Conservation (phyloP, 1,139 yeast species). For the Debaryomyces coudertii region DNA sequence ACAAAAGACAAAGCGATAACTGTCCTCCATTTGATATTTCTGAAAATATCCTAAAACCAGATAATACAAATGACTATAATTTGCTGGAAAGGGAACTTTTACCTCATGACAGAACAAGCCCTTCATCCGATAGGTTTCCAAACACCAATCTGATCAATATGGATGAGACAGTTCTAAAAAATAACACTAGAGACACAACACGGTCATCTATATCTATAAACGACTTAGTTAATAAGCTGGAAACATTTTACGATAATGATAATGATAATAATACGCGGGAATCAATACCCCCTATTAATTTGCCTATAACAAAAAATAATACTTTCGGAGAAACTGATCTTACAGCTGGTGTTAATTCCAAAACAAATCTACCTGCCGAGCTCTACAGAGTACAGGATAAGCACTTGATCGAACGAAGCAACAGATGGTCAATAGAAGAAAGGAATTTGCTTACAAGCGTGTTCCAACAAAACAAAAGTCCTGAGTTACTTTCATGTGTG, state of each 20-base stretch:
- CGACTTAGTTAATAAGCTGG: conserved; percentile 37
- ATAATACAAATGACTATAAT: background rate
- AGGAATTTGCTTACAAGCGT: background rate
- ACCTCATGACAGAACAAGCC: background rate
- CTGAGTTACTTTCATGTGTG: background rate
- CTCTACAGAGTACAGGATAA: conserved; percentile 33
- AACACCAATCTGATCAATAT: conserved; percentile 9
- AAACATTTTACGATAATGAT: conserved; percentile 17
- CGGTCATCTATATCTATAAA: conserved; percentile 37
- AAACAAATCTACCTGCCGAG: conserved; percentile 32
- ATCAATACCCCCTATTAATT: conserved; percentile 10
- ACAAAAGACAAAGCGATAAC: conserved; percentile 5
- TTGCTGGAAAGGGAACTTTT: conserved; percentile 9
- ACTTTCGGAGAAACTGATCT: conserved; percentile 16
- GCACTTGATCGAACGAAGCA: background rate
- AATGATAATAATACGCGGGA: background rate
- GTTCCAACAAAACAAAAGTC: background rate
- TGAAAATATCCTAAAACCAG: conserved; percentile 4
- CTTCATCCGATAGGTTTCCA: background rate
- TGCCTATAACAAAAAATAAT: background rate
- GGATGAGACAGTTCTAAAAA: conserved; percentile 11
- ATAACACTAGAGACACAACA: background rate
- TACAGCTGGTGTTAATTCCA: conserved; percentile 34
- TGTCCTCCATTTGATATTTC: conserved; percentile 3
- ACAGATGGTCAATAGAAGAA: background rate